Percentiles rank a stretch among this genome's conserved stretches.
These are phyloP conservation scores for Paragyromitra xinjiangensis DNA, from an alignment of 495 filamentous ascomycete genomes.

Conservation along the genomic window DNA sequence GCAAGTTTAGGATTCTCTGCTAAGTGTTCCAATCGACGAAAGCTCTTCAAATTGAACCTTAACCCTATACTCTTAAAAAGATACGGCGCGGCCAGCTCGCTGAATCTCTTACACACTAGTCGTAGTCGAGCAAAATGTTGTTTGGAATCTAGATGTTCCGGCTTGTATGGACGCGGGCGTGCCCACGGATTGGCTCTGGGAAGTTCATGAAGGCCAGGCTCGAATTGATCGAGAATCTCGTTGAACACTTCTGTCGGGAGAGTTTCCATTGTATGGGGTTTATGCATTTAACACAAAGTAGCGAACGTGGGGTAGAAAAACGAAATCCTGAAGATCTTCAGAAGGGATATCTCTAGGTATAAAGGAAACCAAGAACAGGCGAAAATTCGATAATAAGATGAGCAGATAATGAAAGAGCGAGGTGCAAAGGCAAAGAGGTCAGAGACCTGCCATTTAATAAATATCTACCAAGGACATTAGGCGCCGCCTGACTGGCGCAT, in stretches of 20 bases:
- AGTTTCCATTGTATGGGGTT: constrained; percentile 53
- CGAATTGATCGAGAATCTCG: constrained; percentile 57
- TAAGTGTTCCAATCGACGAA: constrained; percentile 53
- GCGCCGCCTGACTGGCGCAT: constrained; percentile 53
- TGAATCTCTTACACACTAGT: constrained; percentile 57
- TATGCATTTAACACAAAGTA: constrained; percentile 48
- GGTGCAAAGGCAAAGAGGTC: constrained; percentile 52
- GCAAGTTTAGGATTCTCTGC: constrained; percentile 53
- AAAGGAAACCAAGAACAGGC: constrained; percentile 42
- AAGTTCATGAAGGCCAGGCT: constrained; percentile 52
- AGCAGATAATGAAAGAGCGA: constrained; percentile 53
- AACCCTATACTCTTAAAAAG: constrained; percentile 58
- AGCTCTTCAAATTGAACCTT: constrained; percentile 57
- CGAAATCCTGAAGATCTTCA: constrained; percentile 50
- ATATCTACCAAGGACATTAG: constrained; percentile 56
- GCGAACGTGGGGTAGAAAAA: constrained; percentile 50
- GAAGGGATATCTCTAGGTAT: constrained; percentile 45
- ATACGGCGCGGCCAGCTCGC: constrained; percentile 55
- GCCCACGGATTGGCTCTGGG: constrained; percentile 54
- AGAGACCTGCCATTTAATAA: constrained; percentile 57
- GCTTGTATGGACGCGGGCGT: constrained; percentile 55
- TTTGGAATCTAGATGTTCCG: constrained; percentile 57
- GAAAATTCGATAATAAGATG: constrained; percentile 47
- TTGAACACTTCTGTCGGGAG: constrained; percentile 57
- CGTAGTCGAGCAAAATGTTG: constrained; percentile 55